Percentiles rank a stretch among this genome's conserved stretches.
These are phyloP conservation scores for Babesia caballi DNA, from an alignment of 169 alveolate species.

Conservation along the genomic window DNA sequence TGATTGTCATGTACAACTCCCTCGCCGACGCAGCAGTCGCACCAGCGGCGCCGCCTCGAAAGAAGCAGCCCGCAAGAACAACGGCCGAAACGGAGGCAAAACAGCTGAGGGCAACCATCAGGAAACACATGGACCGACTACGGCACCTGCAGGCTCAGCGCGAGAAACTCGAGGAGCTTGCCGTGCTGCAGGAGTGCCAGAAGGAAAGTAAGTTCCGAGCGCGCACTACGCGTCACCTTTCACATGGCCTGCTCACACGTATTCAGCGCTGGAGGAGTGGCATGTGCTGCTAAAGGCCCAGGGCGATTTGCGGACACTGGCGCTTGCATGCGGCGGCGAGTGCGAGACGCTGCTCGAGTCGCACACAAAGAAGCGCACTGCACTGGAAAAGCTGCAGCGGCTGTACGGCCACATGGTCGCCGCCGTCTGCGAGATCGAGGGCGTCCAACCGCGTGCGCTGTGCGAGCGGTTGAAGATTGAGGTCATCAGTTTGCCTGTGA, in stretches of 20 bases:
- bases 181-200: not conserved
- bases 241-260: not conserved
- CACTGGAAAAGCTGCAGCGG: not conserved
- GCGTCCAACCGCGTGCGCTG: not conserved
- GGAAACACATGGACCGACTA: not conserved
- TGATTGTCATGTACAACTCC: not conserved
- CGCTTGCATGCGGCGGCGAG: not conserved
- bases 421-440: not conserved
- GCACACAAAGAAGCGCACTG: not conserved
- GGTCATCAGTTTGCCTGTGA: not conserved
- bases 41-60: not conserved
- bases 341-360: not conserved
- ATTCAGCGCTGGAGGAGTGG: slow-evolving; percentile 7
- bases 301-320: not conserved
- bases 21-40: not conserved
- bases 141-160: not conserved
- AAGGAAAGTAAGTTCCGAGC: not conserved
- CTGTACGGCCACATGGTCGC: not conserved
- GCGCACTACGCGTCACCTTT: too few relatives aligned
- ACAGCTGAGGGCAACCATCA: not conserved
- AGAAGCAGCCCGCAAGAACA: not conserved
- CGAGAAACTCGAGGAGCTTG: not conserved
- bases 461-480: not conserved
- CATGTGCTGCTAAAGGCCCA: not conserved
- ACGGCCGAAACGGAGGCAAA: not conserved